Base-by-base conservation (phyloP, 2,329 filamentous ascomycete genomes). In the Aspergillus sp. region DNA sequence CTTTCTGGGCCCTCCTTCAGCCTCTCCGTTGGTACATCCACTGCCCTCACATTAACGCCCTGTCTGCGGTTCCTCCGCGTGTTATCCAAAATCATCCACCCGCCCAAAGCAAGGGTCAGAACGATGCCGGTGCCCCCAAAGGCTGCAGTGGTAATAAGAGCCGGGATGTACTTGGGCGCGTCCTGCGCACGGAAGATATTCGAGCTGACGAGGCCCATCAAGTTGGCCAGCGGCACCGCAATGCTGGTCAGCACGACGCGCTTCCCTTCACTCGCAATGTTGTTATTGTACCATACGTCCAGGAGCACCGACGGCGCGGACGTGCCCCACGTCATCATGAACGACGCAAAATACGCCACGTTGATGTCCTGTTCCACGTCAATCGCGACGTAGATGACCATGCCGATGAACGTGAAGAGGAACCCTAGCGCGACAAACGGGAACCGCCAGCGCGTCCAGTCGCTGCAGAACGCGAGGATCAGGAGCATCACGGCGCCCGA, bases 261-360 rank as follows among this genome's bases (percentile, higher is more conserved):
- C 29, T 83, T 80, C 50, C 85, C 85, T 70, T 90, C 87, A 60
- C 90, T 81, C 1, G 87, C 86, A 50, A 89, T 81, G 66, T 91
- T 91, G 75, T 90, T 90, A 71, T 88, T 89, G 71, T 89, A 89
- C 84, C 83, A 85, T 57, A 81, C 71, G 58, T 83, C 70, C 5
- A 64, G 14, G 86, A 76, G 23, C 88, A 76, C 25, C 85, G 86
- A 5, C 78, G 86, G 0, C 84, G 87, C 2, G 84, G 86, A n/a
- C 79, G 84, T 62, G 21, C 63, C 63, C 83, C 86, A 88, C 6
- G 83, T 86, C 85, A 89, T 88, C 83, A 90, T 85, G 65, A 89
- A 90, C 45, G 80, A 83, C 3, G 87, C 85, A 58, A 84, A 89
- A 64, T 89, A 89, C 1, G 86, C 87, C 1, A 88, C 79, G 13